Base-by-base conservation (phyloP, 1,284 basidiomycete species). In the Cryptococcus maquisensis region DNA sequence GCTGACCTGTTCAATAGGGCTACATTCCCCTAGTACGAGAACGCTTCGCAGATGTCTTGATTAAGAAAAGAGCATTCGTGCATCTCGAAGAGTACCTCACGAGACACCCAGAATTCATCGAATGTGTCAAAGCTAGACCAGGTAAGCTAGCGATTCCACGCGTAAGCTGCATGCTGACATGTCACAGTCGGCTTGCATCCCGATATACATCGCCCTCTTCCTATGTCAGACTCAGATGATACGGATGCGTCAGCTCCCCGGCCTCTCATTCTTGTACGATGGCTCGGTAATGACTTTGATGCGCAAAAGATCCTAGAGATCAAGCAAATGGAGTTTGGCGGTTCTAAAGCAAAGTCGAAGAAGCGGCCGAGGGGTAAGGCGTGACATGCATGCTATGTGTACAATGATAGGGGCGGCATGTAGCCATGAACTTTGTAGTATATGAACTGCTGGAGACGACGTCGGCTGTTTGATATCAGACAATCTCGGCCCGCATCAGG, bases 61-160 rank as follows among this genome's bases (percentile, higher is more conserved):
- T 71, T 37, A 64, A 71, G 36, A 74, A 73, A 52, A 58, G 75
- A 42, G 63, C 68, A 2, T 77, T 77, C 54, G 72, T 74, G 1
- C 71, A 73, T 40, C 71, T 77, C 5, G 74, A 77, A 45, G 72
- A 77, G 51, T 77, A 77, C 56, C 67, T 76, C 21, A 71, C 69
- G n/a, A 67, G 69, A 12, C 73, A 76, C 56, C 72, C 73, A 4
- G 65, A 68, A 36, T 75, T 77, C 46, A 59, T 67, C 8, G 49
- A 70, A 21, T 65, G 67, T 4, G 60, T 75, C 48, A 61, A 66
- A 23, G 69, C 68, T 9, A 56, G 73, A 37, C 73, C 73, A 21
- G 57, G 67, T 68, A 40, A 51, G 66, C 56, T 24, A 8, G 2
- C 4, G 8, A 21, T 24, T 18, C 20, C 23, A 32, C 36, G 32